These are phyloP conservation scores for Colletotrichum tropicicola DNA, from an alignment of 2,329 filamentous ascomycete genomes.

Conservation along the genomic window DNA sequence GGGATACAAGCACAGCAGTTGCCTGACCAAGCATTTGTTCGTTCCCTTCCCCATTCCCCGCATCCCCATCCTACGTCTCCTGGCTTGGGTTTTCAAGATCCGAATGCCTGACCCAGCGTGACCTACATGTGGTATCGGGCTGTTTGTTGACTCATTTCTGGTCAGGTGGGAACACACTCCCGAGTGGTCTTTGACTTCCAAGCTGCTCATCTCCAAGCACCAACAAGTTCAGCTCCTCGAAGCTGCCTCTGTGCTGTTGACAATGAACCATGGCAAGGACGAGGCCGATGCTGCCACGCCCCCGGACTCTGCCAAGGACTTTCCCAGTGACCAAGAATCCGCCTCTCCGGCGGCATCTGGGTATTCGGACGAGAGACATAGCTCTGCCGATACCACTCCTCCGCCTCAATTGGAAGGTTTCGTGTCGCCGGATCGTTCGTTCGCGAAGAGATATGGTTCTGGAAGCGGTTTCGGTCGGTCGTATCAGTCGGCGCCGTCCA, in stretches of 20 bases:
- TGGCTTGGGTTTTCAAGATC: conserved; percentile 37
- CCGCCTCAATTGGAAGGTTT: conserved; percentile 79
- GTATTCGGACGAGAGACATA: conserved; percentile 80
- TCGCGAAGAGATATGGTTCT: conserved; percentile 67
- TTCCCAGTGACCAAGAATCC: conserved; percentile 83
- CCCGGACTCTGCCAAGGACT: conserved; percentile 72
- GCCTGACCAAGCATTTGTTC: conserved; percentile 99
- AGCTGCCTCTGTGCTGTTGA: conserved; percentile 93
- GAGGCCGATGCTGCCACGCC: conserved; percentile 65
- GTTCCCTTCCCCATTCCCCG: conserved; percentile 71
- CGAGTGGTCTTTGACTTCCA: conserved; percentile 96
- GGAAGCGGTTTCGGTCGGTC: conserved; percentile 75
- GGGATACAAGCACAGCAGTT: conserved; percentile 99
- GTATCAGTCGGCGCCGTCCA: conserved; percentile 76
- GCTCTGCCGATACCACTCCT: conserved; percentile 92
- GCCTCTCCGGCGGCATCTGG: conserved; percentile 81
- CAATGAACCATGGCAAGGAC: conserved; percentile 73
- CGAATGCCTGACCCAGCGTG: conserved; percentile 23
- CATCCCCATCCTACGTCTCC: conserved; percentile 40
- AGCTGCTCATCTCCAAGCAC: conserved; percentile 98
- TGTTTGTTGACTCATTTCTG: conserved; percentile 42
- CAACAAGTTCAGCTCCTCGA: conserved; percentile 98
- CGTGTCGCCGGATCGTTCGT: conserved; percentile 57
- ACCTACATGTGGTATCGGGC: background rate
- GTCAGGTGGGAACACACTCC: conserved; percentile 98